phyloP scores from a whole-genome alignment of 2,329 filamentous ascomycete species.

The Trichophyton equinum region DNA sequence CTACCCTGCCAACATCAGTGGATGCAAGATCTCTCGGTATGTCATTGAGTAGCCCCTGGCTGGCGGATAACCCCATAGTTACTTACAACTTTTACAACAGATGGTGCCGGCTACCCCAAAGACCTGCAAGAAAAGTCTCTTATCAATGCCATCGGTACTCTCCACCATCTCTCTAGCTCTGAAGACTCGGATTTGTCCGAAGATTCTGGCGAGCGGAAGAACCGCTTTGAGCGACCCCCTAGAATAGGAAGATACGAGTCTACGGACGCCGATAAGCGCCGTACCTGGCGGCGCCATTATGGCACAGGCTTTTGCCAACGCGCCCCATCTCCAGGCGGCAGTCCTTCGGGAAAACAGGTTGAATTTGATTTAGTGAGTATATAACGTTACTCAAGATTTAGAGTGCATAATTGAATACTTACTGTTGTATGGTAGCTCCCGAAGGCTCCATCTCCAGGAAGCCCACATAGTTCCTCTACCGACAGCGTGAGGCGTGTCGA shows the following conservation, averaged over 20 bases:
- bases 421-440: neutral
- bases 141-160: neutral
- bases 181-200: neutral
- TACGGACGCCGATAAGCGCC: neutral
- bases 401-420: neutral
- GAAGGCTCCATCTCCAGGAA: neutral
- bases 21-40: neutral
- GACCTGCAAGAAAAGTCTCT: neutral
- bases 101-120: neutral
- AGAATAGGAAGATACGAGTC: neutral
- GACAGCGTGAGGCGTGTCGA: neutral
- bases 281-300: neutral
- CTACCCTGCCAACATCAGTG: neutral
- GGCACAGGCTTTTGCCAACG: neutral
- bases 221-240: neutral
- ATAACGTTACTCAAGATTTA: neutral
- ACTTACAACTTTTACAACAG: neutral
- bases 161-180: neutral
- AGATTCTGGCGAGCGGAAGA: neutral
- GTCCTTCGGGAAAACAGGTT: neutral
- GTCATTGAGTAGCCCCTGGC: neutral
- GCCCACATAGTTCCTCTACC: neutral
- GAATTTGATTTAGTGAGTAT: neutral
- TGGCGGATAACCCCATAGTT: neutral
- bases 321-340: neutral